Base-by-base conservation (phyloP, 2,329 filamentous ascomycete species). In the Aspergillus sp. region DNA sequence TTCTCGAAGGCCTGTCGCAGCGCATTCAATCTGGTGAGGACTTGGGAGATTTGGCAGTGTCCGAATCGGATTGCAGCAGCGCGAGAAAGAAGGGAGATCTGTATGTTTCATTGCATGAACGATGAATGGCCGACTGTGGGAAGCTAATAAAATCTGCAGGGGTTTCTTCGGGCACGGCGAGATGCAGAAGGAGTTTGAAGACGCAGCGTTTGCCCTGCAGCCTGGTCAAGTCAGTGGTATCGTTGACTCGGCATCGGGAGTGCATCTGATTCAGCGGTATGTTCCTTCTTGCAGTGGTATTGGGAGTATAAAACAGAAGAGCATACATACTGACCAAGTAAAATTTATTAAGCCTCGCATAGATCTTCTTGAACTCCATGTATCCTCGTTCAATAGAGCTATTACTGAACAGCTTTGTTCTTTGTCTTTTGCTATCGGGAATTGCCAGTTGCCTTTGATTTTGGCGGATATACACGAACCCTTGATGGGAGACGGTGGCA, bases 101-200 rank as follows among this genome's bases (percentile, higher is more conserved):
- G 73, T 84, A 70, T 66, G 80, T 77, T 40, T 29, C n/a, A 29
- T 40, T 7, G 27, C 27, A 26, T 36, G 4, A 1, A n/a, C 42
- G 30, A 36, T 45, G 29, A 52, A 43, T 34, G 19, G 7, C 43
- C 35, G 35, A 41, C 38, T 46, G 5, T 29, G 3, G 6, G 43
- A 43, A 29, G 32, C 57, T 61, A 48, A 58, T 44, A 41, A 28
- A 40, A 32, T 46, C 12, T 36, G 19, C 19, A 84, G 81, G 53
- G 93, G 93, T 19, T 95, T 90, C 70, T 98, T 98, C 68, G 90
- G 88, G 47, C 83, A 79, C 60, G 88, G 89, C 29, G 91, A 97
- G 62, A 98, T 98, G 93, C 93, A 98, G 68, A 91, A 90, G 74
- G 91, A 96, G 71, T 98, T 98, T 63, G 93, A 98, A 72, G 88